phyloP scores from a whole-genome alignment of 2,329 filamentous ascomycete species.

The Myriangium duriaei region DNA sequence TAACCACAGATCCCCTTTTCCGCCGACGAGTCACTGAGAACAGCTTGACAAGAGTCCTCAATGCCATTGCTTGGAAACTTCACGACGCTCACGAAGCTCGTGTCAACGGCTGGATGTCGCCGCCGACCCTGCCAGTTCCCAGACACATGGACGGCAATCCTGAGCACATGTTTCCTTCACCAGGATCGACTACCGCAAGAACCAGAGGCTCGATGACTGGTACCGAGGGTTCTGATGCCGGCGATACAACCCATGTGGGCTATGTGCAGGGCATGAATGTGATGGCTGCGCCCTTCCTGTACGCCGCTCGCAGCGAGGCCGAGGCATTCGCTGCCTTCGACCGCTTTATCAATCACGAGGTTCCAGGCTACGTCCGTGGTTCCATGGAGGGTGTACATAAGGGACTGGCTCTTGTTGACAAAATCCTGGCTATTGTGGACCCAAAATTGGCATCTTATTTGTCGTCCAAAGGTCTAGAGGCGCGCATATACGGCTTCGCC shows the following conservation, averaged over 20 bases:
- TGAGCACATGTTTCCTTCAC: conserved; percentile 30
- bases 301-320: conserved; percentile 84
- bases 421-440: conserved; percentile 82
- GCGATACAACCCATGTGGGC: conserved; percentile 54
- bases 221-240: conserved; percentile 51
- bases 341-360: conserved; percentile 73
- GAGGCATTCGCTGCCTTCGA: conserved; percentile 91
- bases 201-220: conserved; percentile 34
- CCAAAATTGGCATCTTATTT: conserved; percentile 75
- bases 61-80: conserved; percentile 87
- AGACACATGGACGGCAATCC: conserved; percentile 38
- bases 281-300: conserved; percentile 86
- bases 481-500: conserved; percentile 92
- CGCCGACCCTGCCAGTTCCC: conserved; percentile 36
- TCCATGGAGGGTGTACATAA: conserved; percentile 96
- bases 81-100: conserved; percentile 61
- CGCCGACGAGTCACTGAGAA: conserved; percentile 90
- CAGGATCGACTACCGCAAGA: conserved; percentile 19
- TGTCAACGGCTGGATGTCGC: conserved; percentile 38
- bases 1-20: conserved; percentile 95
- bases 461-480: conserved; percentile 73
- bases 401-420: conserved; percentile 81
- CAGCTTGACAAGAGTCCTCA: conserved; percentile 83
- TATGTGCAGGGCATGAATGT: conserved; percentile 99
- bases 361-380: conserved; percentile 84